Base-by-base conservation (phyloP, 805 yeast genomes). In the Starmerella vaccinii region DNA sequence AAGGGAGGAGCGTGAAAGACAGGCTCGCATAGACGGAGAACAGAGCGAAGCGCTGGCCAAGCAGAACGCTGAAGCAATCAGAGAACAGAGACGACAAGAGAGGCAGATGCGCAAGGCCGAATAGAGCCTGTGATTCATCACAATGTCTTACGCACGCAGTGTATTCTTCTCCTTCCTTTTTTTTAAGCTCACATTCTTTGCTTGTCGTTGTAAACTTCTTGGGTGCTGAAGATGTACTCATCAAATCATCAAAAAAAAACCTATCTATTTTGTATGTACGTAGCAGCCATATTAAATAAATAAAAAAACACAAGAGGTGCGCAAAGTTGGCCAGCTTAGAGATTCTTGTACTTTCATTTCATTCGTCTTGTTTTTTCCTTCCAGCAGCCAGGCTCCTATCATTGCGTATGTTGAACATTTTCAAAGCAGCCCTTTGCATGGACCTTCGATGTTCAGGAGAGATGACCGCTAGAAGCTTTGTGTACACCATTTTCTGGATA, bases 1-100 rank as follows among this genome's bases (percentile, higher is more conserved):
- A 45, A 72, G 96, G 52, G 73, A 71, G 57, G 68, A 74, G 54
- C 81, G 84, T 56, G 61, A 59, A 29, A 94, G 87, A 65, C 78
- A 75, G 49, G 84, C 84, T 59, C 68, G 87, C 53, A 79, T 80
- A 47, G 67, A 63, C 52, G 65, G 59, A 34, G 51, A 52, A 24
- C 51, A 55, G 51, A 60, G 53, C 49, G 68, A 66, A 21, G 49
- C 49, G 3, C 65, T 61, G 38, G 65, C 62, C 1, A 51, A 47
- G 27, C 50, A 53, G 26, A 54, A 54, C 6, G 56, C 52, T 21
- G 47, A 55, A 53, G 22, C 40, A 1, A 26, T 41, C 10, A 41
- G 27, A 18, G 45, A 41, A 23, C 45, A 41, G 13, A 18, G 45
- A 16, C 33, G 45, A 5, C 23, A 26, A 10, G 45, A 41, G 34